A percentile compares a stretch with the other conserved stretches of the same genome.
Evolutionary conservation across 2,329 filamentous ascomycete species (phyloP).

Genomic region (Diaporthe caulivora): DNA sequence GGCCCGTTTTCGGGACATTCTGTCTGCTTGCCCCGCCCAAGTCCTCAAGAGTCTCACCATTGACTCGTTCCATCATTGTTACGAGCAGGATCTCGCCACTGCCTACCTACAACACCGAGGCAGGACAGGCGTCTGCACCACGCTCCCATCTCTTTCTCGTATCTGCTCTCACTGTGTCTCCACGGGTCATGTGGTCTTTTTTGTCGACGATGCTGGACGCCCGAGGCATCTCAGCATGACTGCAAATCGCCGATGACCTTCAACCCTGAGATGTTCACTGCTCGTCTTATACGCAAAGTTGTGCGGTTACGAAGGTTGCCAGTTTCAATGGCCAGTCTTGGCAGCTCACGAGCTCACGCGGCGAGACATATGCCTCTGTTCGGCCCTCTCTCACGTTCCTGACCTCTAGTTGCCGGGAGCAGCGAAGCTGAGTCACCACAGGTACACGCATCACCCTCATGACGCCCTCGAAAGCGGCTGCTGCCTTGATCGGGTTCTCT

Average conservation of each 20-base stretch:
- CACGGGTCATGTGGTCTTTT: neutral
- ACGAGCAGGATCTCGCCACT: neutral
- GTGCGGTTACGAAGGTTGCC: neutral
- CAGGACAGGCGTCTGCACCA: neutral
- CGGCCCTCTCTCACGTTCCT: neutral
- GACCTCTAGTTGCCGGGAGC: neutral
- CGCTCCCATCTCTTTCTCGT: neutral
- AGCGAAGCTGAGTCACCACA: conserved; percentile 22
- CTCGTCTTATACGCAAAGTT: conserved; percentile 11
- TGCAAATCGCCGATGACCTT: neutral
- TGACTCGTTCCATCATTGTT: neutral
- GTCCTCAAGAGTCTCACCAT: neutral
- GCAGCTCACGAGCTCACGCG: neutral
- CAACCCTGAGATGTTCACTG: neutral
- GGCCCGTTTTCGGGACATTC: neutral
- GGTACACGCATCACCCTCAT: neutral
- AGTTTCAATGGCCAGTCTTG: neutral
- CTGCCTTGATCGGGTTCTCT: neutral
- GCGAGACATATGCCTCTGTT: conserved; percentile 2
- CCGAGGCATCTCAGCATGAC: neutral
- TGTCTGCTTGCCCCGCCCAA: conserved; percentile 15
- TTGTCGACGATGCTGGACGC: neutral
- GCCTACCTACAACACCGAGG: neutral
- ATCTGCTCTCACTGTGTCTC: neutral
- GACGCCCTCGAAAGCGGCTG: neutral